Percentiles rank a stretch among this genome's conserved stretches.
Evolutionary conservation across 345 rosid genomes (phyloP).

Genomic region (Eucalyptus albens): DNA sequence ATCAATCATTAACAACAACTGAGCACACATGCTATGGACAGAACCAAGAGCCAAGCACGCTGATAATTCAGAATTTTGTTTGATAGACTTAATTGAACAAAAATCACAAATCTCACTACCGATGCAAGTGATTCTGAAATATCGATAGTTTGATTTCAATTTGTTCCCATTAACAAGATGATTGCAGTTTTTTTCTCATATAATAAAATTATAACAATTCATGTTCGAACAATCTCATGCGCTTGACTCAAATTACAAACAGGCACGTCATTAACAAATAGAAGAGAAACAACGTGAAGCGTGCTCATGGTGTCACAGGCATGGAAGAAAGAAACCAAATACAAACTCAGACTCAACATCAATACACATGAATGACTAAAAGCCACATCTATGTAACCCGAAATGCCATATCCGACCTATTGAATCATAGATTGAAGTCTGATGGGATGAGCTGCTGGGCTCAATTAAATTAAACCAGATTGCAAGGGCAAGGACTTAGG

Average conservation of each 20-base stretch:
- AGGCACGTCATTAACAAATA: not conserved
- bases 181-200: not conserved
- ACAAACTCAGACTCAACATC: not conserved
- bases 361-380: not conserved
- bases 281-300: not conserved
- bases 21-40: no score
- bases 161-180: not conserved
- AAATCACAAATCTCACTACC: not conserved
- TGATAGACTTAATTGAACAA: no score
- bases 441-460: no score
- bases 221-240: not conserved
- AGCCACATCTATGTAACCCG: not conserved
- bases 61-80: not conserved
- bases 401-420: no score
- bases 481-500: no score
- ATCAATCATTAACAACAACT: not conserved
- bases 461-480: no score
- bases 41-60: not conserved
- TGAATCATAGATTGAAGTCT: not conserved
- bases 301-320: not conserved
- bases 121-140: not conserved
- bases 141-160: not conserved
- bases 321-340: not conserved
- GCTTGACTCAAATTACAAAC: not conserved
- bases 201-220: not conserved